These are phyloP conservation scores for Pythium aquatile DNA, from an alignment of 352 stramenopile genomes.

Conservation along the genomic window DNA sequence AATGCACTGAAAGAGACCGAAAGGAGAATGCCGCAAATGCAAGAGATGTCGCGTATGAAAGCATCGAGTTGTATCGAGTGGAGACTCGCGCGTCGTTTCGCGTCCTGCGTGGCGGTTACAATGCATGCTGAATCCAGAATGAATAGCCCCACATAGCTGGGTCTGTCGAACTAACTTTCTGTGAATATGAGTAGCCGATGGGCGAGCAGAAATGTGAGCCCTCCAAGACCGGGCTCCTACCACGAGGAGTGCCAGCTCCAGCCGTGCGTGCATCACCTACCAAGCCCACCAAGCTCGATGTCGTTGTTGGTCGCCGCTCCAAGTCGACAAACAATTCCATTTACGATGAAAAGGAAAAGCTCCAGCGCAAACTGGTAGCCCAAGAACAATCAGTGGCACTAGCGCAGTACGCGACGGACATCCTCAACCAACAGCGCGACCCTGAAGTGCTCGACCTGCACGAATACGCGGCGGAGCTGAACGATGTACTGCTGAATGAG, in stretches of 20 bases:
- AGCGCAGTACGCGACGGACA: constrained; percentile 42
- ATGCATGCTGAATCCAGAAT: neutral
- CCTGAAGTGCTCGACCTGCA: constrained; percentile 60
- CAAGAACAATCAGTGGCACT: constrained; percentile 40
- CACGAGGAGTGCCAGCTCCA: neutral
- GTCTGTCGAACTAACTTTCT: constrained; percentile 12
- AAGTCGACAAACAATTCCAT: constrained; percentile 38
- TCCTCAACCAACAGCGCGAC: constrained; percentile 46
- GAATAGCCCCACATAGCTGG: neutral
- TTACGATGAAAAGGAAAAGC: constrained; percentile 34
- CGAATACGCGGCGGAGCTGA: constrained; percentile 40
- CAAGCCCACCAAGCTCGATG: constrained; percentile 1
- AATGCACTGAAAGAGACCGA: constrained; percentile 15
- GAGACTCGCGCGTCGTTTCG: constrained; percentile 4
- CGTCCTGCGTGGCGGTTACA: neutral
- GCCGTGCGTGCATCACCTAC: constrained; percentile 5
- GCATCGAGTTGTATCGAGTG: neutral
- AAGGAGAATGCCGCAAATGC: neutral
- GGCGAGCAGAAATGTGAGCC: constrained; percentile 9
- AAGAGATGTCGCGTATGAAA: constrained; percentile 1
- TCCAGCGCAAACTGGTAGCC: constrained; percentile 34
- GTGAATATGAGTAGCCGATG: constrained; percentile 27
- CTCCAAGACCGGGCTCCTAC: constrained; percentile 7
- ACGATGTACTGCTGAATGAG: constrained; percentile 60
- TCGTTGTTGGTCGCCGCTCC: neutral